phyloP scores from a whole-genome alignment of 2,329 filamentous ascomycete genomes.

The Thyridium curvatum region DNA sequence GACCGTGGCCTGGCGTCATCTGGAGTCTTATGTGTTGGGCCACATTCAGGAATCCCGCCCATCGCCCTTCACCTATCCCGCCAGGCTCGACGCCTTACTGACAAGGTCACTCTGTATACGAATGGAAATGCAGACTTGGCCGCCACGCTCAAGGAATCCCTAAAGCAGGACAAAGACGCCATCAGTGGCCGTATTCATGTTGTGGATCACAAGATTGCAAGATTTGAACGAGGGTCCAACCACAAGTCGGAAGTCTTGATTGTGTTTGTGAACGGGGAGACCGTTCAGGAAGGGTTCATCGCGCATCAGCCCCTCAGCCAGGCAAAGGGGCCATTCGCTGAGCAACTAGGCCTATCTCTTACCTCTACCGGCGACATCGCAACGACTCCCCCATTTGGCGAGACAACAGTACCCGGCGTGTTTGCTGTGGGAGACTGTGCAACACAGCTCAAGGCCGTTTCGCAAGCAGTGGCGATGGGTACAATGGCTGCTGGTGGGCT shows the following conservation, averaged over 20 bases:
- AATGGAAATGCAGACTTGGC: slow-evolving; percentile 31
- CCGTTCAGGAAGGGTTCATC: too few species aligned
- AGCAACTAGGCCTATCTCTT: slow-evolving; percentile 35
- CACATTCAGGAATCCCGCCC: slow-evolving; percentile 16
- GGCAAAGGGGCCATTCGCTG: slow-evolving; percentile 32
- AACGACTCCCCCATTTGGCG: slow-evolving; percentile 34
- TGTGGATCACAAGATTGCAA: slow-evolving; percentile 27
- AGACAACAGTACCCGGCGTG: slow-evolving; percentile 42
- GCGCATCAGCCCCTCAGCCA: slow-evolving; percentile 27
- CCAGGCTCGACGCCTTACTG: slow-evolving; percentile 36
- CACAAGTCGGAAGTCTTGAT: too few species aligned
- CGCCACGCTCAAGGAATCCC: slow-evolving; percentile 14
- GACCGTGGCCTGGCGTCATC: slow-evolving; percentile 39
- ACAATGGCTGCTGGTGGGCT: too few species aligned
- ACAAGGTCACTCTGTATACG: slow-evolving; percentile 43
- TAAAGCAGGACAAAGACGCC: slow-evolving; percentile 13
- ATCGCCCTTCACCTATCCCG: slow-evolving; percentile 31
- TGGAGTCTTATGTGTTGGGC: slow-evolving; percentile 38
- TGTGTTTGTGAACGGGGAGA: too few species aligned
- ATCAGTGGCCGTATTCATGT: slow-evolving; percentile 22
- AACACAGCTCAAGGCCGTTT: slow-evolving; percentile 12
- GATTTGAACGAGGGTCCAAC: too few species aligned
- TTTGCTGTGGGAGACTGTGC: slow-evolving; percentile 48
- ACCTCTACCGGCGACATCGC: slow-evolving; percentile 35
- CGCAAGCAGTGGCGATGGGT: too few species aligned